phyloP scores from a whole-genome alignment of 139 green algal species.

The Trebouxia sp. region DNA sequence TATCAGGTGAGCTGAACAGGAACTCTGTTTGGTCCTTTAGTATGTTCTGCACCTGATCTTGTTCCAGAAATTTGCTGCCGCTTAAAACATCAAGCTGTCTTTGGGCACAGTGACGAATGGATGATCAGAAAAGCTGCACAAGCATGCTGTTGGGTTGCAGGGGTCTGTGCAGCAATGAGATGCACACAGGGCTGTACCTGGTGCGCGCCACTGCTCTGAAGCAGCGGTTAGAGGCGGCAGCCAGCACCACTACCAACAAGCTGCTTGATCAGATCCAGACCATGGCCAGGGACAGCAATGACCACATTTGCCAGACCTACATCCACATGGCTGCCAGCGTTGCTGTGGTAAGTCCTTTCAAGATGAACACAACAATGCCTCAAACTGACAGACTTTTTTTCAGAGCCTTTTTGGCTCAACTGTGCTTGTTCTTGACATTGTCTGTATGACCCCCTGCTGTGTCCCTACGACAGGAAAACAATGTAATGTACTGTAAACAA shows the following conservation, averaged over 20 bases:
- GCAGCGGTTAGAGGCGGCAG: slow-evolving; percentile 53
- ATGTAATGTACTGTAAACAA: too few relatives aligned
- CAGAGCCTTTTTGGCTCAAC: too few relatives aligned
- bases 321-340: slow-evolving; percentile 61
- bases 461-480: too few relatives aligned
- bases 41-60: too few relatives aligned
- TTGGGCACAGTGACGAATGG: too few relatives aligned
- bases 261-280: slow-evolving; percentile 63
- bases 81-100: too few relatives aligned
- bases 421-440: too few relatives aligned
- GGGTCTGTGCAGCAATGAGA: slow-evolving; percentile 51
- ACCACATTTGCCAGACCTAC: slow-evolving; percentile 65
- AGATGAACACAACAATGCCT: neutral
- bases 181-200: slow-evolving; percentile 67
- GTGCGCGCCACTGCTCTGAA: slow-evolving; percentile 62
- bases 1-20: neutral
- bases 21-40: neutral
- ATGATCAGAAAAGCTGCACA: neutral
- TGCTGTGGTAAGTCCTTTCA: slow-evolving; percentile 37
- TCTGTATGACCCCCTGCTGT: too few relatives aligned
- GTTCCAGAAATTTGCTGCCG: too few relatives aligned
- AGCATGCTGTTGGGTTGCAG: neutral
- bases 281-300: slow-evolving; percentile 46
- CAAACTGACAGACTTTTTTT: too few relatives aligned
- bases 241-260: slow-evolving; percentile 45